Base-by-base conservation (phyloP, 768 basidiomycete species). In the Boletus rufocinnamomeus region DNA sequence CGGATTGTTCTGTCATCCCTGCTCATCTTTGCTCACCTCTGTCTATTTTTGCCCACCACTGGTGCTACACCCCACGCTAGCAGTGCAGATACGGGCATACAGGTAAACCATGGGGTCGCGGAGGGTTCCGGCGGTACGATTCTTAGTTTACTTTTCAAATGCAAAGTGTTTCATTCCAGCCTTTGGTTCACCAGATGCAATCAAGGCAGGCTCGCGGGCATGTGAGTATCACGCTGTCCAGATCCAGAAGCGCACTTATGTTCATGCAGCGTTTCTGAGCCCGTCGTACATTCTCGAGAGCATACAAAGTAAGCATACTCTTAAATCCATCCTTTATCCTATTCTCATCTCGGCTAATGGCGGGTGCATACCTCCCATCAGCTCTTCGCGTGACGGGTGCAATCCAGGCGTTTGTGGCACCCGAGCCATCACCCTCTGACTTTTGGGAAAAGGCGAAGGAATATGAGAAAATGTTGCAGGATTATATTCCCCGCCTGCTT, bases 391-490 rank as follows among this genome's bases (percentile, higher is more conserved):
- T 28, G 28, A 28, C 28, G 28, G 28, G 6, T 28, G 28, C 28
- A 28, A 1, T 28, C 28, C 28, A 28, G 28, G 28, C 28, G 4
- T 28, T n/a, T n/a, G n/a, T n/a, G n/a, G n/a, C 28, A 28, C 6
- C 6, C 28, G 5, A 28, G 2, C 28, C 27, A 10, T 48, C 65
- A 2, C 16, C 52, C 0, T 13, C 38, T 9, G 50, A 64, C 50
- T 64, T 64, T 55, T 67, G 57, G 66, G 63, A 67, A 6, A 21
- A 5, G 21, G 63, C 46, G 0, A 57, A 52, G 17, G 16, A 59
- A 46, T 50, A 40, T 6, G 57, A 61, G 48, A 4, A 46, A 3
- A 13, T 0, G 11, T 16, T 67, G 4, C 59, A 53, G 9, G 43
- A 44, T 0, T 53, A 57, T 40, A 50, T 62, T 28, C 53, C 44